These are phyloP conservation scores for Hirsutella minnesotensis DNA, from an alignment of 2,329 filamentous ascomycete genomes.

Conservation along the genomic window DNA sequence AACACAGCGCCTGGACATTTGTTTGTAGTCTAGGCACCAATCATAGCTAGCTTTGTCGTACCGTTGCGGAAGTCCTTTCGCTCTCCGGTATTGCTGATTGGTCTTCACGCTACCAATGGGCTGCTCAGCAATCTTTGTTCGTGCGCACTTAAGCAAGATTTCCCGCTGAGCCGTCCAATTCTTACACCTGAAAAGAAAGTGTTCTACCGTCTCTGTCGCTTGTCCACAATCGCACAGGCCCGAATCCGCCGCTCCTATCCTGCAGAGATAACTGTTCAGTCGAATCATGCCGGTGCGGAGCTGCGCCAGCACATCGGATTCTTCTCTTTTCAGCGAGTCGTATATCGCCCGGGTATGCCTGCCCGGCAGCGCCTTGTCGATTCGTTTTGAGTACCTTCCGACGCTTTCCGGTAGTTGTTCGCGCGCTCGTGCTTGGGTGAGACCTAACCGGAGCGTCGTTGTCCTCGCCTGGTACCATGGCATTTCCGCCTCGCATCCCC, in stretches of 20 bases:
- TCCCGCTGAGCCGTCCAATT: slow-evolving; percentile 4
- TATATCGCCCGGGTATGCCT: no score
- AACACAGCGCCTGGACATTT: no score
- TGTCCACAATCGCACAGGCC: no score
- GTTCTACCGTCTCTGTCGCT: slow-evolving; percentile 7
- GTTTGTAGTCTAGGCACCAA: no score
- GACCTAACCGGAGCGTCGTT: no score
- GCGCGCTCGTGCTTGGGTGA: no score
- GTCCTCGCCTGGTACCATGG: no score
- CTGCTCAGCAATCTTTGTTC: slow-evolving; percentile 5
- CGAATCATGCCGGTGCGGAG: slow-evolving; percentile 9
- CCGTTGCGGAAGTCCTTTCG: slow-evolving; percentile 6
- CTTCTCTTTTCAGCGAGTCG: slow-evolving; percentile 7
- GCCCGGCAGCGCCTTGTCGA: no score
- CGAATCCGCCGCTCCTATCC: slow-evolving; percentile 6
- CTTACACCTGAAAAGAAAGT: slow-evolving; percentile 8
- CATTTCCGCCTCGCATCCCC: no score
- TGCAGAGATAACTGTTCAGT: slow-evolving; percentile 6
- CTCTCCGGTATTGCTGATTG: slow-evolving; percentile 11
- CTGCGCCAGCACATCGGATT: slow-evolving; percentile 9
- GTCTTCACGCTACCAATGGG: slow-evolving; percentile 7
- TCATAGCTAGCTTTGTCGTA: slow-evolving; percentile 9
- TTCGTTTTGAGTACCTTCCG: slow-evolving; percentile 1
- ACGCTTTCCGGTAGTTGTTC: no score
- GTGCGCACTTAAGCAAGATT: slow-evolving; percentile 2